Base-by-base conservation (phyloP, 1,284 basidiomycete genomes). In the Exobasidium rhododendri region DNA sequence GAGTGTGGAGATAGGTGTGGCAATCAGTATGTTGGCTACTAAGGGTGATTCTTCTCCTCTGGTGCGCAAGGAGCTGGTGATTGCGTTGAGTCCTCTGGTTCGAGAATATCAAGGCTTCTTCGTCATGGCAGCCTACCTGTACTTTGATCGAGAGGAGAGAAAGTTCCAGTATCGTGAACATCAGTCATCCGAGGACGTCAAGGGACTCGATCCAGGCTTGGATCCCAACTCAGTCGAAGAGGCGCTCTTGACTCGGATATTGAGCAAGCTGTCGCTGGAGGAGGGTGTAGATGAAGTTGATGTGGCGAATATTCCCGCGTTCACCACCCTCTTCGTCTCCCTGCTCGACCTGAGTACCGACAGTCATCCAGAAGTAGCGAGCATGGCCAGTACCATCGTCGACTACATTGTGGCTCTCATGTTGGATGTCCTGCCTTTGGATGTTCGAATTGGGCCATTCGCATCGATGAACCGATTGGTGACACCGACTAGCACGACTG, bases 91-190 rank as follows among this genome's bases (percentile, higher is more conserved):
- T 70, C 92, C 92, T 70, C 83, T 98, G 24, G 93, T 94, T 14
- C 90, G 92, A 77, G 93, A 97, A 81, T 97, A 94, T 90, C 84
- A 92, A 63, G 94, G 94, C 10, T 92, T 92, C 83, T 93, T 97
- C 72, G 90, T 94, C 52, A 87, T 94, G 32, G 94, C 94, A 59
- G 93, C 94, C 0, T 97, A 94, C 92, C 82, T 92, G 28, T 93
- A 94, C 82, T 92, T 91, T 87, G 90, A 94, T 69, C 78, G 82
- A 78, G 90, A 92, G 78, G 61, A 62, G 75, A 69, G 2, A 63
- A 66, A 10, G 86, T 65, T 83, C 85, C 72, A 85, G 86, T 26
- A 57, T 22, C 22, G 43, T n/a, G 29, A 30, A 26, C 32, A 57
- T 24, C 13, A 3, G 11, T 11, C 7, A 31, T 24, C 4, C 35